Conservation (phyloP, 108 stramenopile genomes). For the Cyclotella distinguenda region DNA sequence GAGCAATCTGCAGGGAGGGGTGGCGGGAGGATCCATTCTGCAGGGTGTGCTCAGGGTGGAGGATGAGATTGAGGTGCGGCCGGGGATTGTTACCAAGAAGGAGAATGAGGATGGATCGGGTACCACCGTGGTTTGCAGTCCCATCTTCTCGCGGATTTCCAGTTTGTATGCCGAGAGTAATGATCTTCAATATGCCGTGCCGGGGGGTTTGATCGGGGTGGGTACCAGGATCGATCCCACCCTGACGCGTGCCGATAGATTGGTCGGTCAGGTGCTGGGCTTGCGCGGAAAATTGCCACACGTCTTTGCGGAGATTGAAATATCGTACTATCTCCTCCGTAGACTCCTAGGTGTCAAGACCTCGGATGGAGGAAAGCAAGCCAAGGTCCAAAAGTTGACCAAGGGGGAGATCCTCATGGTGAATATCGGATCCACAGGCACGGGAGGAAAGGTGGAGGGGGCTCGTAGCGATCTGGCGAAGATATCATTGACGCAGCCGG, state of each 20-base stretch:
- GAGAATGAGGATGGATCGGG: conserved; percentile 71
- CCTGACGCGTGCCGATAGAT: conserved; percentile 96
- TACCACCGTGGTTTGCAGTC: conserved; percentile 88
- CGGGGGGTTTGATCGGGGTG: conserved; percentile 99
- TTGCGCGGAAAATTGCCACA: conserved; percentile 94
- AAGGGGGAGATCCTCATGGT: conserved; percentile 99
- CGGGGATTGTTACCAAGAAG: conserved; percentile 97
- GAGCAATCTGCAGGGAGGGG: conserved; percentile 93
- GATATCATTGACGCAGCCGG: conserved; percentile 97
- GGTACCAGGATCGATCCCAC: conserved; percentile 99
- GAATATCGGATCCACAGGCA: conserved; percentile 98
- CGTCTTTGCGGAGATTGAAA: conserved; percentile 98
- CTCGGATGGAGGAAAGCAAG: conserved; percentile 96
- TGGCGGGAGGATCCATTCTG: conserved; percentile 98
- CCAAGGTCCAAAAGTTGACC: conserved; percentile 96
- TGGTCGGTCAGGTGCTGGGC: conserved; percentile 98
- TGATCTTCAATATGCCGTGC: conserved; percentile 97
- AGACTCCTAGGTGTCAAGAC: conserved; percentile 98
- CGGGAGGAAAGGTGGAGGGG: conserved; percentile 94
- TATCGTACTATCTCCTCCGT: conserved; percentile 95
- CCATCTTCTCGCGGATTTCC: conserved; percentile 88
- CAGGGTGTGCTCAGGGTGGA: conserved; percentile 95
- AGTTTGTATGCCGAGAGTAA: conserved; percentile 95
- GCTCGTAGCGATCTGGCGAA: conserved; percentile 96
- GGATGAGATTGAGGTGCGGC: conserved; percentile 99